Evolutionary conservation across 306 rosid species (phyloP), one percentile per base, ranked within the genome.

Genomic region (Lathyrus oleraceus): DNA sequence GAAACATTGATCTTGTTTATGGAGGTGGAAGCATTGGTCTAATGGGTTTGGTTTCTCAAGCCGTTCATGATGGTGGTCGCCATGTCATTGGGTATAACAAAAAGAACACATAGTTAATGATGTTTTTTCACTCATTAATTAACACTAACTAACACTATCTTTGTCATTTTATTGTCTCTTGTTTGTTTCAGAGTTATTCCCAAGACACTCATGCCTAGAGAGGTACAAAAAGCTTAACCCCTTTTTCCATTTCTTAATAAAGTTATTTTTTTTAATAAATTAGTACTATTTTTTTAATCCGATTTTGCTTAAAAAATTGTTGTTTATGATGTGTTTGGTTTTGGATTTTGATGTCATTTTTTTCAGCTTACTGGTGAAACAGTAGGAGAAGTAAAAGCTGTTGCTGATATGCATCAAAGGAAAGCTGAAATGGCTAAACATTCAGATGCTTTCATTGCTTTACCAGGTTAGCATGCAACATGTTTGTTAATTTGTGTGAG

Each of bases 131-230:
- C 42, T 68, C 67, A 61, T 13, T 42, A 42, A 64, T 75, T 67
- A 65, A 77, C 68, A 75, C 88, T 58, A 20, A 52, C 39, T 20
- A 28, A 49, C 56, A 27, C 11, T 88, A 78, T 67, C 54, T 74
- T 84, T 87, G 93, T 88, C 91, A 74, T 85, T 67, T 87, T 79
- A 81, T 79, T 90, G 92, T 88, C 91, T 81, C 80, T 73, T 81
- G 85, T 81, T 71, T 81, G 84, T 81, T 57, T 81, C 96, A 94
- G 98, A 78, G 97, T 94, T 75, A 94, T 94, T 88, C 98, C 98
- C 88, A 94, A 88, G 92, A 90, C 98, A 75, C 98, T 94, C 90
- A 94, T 94, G 97, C 97, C 98, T 90, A 87, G 96, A 90, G 98
- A 94, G 98, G 98, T 94, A 48, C 14, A 74, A 74, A 86, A 82